phyloP scores from a whole-genome alignment of 345 rosid species.

The Aurinia saxatilis region DNA sequence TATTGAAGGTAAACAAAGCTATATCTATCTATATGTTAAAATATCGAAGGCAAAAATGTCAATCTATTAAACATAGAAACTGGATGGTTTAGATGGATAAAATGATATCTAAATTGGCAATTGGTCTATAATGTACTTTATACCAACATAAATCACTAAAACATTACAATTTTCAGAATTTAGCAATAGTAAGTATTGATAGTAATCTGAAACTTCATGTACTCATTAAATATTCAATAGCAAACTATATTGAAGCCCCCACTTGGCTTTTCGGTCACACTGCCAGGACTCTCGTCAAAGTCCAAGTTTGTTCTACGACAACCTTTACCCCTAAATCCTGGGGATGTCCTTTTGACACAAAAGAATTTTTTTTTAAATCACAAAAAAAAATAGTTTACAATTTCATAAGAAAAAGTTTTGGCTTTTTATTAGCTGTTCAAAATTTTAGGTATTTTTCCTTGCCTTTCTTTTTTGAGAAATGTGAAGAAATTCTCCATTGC shows the following conservation, averaged over 20 bases:
- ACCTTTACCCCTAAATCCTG: conserved; percentile 62
- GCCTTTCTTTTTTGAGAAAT: conserved; percentile 16
- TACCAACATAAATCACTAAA: not conserved
- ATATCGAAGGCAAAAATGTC: too few species aligned
- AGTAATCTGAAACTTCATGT: not conserved
- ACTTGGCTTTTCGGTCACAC: conserved; percentile 23
- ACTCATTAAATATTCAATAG: not conserved
- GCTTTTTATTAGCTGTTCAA: conserved; percentile 26
- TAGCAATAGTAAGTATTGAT: too few species aligned
- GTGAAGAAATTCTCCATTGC: conserved; percentile 24
- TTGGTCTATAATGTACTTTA: too few species aligned
- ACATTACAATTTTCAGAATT: not conserved
- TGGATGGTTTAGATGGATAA: too few species aligned
- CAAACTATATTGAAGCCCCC: conserved; percentile 20
- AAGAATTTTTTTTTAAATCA: not conserved
- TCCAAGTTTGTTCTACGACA: conserved; percentile 41
- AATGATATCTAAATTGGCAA: too few species aligned
- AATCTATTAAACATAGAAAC: too few species aligned
- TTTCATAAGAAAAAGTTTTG: conserved; percentile 7
- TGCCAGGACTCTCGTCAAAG: conserved; percentile 44
- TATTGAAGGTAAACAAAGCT: not conserved
- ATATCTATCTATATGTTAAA: too few species aligned
- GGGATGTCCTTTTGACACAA: conserved; percentile 33
- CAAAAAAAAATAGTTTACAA: not conserved
- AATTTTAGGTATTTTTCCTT: conserved; percentile 1